A percentile compares a stretch with the other conserved stretches of the same genome.
phyloP scores from a whole-genome alignment of 768 basidiomycete species.

The Boletales sp. region DNA sequence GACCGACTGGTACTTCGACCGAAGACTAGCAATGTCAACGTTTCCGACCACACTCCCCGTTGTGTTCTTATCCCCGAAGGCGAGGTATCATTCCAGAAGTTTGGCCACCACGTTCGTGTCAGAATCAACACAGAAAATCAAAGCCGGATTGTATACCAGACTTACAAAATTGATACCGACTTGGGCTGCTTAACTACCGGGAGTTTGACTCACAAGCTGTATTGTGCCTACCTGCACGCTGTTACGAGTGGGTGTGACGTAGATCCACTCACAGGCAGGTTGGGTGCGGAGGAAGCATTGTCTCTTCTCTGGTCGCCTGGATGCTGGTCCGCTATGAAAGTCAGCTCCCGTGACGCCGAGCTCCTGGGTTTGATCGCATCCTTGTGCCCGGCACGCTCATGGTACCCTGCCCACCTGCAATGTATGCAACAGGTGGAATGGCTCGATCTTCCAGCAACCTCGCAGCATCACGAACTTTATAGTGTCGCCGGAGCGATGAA shows the following conservation, averaged over 20 bases:
- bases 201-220: conserved; percentile 28
- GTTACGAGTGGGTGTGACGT: conserved; percentile 36
- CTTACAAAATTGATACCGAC: conserved; percentile 26
- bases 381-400: conserved; percentile 33
- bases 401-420: conserved; percentile 35
- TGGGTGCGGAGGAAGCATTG: conserved; percentile 25
- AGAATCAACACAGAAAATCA: background rate
- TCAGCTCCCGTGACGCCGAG: conserved; percentile 23
- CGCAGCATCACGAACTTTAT: conserved; percentile 31
- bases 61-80: conserved; percentile 40
- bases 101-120: conserved; percentile 10
- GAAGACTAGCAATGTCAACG: conserved; percentile 3
- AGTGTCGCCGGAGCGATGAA: conserved; percentile 24
- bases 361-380: conserved; percentile 31
- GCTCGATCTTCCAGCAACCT: conserved; percentile 15
- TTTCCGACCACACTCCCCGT: background rate
- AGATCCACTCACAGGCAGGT: conserved; percentile 38
- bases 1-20: conserved; percentile 39
- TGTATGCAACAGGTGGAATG: conserved; percentile 39
- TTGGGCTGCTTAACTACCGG: conserved; percentile 21
- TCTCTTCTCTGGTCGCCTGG: conserved; percentile 35
- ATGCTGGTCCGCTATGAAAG: conserved; percentile 36
- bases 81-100: conserved; percentile 27
- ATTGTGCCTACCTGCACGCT: conserved; percentile 43
- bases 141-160: conserved; percentile 14